Evolutionary conservation across 2,329 filamentous ascomycete genomes (phyloP), one percentile per base, ranked within the genome.

Genomic region (Trichoderma sp.): DNA sequence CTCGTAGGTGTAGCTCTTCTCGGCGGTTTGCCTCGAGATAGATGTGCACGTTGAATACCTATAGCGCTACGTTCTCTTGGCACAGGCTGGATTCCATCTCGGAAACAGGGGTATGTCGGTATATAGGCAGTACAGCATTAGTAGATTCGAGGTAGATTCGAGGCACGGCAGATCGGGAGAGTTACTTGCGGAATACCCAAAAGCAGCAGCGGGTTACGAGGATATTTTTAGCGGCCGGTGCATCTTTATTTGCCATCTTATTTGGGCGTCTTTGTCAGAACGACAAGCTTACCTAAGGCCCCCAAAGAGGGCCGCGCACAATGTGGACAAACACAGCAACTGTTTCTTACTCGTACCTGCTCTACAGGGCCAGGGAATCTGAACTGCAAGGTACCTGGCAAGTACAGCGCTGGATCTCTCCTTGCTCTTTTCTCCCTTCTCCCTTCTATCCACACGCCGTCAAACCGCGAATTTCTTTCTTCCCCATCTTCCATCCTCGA

Each of bases 161-260:
- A 29, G 53, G 33, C 33, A 14, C 24, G 53, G 53, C 18, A 71
- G 53, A 71, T 71, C 53, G 53, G 53, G 21, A 11, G 21, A 62
- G 35, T 62, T 62, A 62, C 53, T 18, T 29, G 53, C 35, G n/a
- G 53, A 71, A 59, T 71, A 71, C 53, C 24, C 35, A 41, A 14
- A 27, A 35, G 38, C 14, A 21, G 53, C 35, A 41, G 21, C 53
- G 38, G 53, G 16, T 41, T 21, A 21, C 29, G 21, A 35, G 33
- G 45, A 56, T 71, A 71, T 71, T 41, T 71, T 71, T 69, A 69
- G 64, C 31, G 33, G 16, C 21, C 35, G 66, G 64, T 27, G 64
- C 64, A 66, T 14, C 27, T 71, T 69, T 60, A 69, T 69, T 38
- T 59, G 21, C 8, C 53, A n/a, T 18, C 38, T 45, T 66, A 50